Base-by-base conservation (phyloP, 768 basidiomycete genomes). In the Psilocybe cyanescens region DNA sequence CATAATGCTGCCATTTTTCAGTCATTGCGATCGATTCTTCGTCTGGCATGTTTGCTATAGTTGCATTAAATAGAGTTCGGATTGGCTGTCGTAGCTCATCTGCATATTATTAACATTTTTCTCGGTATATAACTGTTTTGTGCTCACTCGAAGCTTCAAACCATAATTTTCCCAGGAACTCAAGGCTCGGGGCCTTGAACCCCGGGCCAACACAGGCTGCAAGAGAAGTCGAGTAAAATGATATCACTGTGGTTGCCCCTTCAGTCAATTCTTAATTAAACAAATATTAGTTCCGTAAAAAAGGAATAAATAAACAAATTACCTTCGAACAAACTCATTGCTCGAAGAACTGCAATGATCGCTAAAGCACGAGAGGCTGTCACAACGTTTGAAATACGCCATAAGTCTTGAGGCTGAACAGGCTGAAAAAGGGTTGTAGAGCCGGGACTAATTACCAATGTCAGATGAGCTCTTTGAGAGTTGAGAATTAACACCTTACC, bases 211-310 rank as follows among this genome's bases (percentile, higher is more conserved):
- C 81, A 7, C 76, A 76, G 16, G 83, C 77, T 1, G 84, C 80
- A 30, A 98, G 77, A 2, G 91, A 88, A 0, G 89, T 83, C 0
- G 89, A 82, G 72, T 95, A 97, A 71, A 92, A 97, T 0, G 89
- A 82, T 62, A 91, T 88, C 19, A 93, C 85, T 1, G 89, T 87
- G 62, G 85, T 89, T 14, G 89, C 89, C 30, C 80, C 81, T 55
- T 89, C 86, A 55, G 88, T 82, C 4, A 87, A 78, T 41, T 92
- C 94, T 94, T 30, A 9, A n/a, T 3, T 49, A 63, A 0, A 28
- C 60, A 41, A 66, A 33, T 8, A 52, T 50, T 29, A 44, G 55
- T n/a, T 30, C 11, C 28, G 29, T 24, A n/a, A 12, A 58, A 28
- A 28, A n/a, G 11, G 8, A 44, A 14, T 44, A 7, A 30, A 17